Evolutionary conservation across 495 filamentous ascomycete species (phyloP).

Genomic region (Mycothermus thermophilus): DNA sequence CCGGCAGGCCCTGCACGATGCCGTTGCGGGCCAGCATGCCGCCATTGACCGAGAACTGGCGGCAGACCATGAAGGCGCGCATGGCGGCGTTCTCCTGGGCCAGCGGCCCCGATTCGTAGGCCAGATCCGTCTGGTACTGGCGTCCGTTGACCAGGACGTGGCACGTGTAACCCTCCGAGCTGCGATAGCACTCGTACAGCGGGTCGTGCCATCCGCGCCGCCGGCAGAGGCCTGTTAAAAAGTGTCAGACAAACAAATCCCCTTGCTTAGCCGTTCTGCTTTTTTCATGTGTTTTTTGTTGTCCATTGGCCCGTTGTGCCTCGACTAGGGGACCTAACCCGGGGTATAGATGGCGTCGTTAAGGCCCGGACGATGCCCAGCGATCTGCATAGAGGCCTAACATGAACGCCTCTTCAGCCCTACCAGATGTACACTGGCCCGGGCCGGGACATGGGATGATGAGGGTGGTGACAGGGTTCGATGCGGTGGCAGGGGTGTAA

Average conservation of each 20-base stretch:
- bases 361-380: slow-evolving; percentile 22
- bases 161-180: slow-evolving; percentile 66
- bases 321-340: neutral
- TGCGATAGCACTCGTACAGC: slow-evolving; percentile 67
- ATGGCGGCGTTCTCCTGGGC: slow-evolving; percentile 93
- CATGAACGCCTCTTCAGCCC: slow-evolving; percentile 25
- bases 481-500: slow-evolving; percentile 13
- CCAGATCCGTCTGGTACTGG: slow-evolving; percentile 86
- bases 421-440: slow-evolving; percentile 10
- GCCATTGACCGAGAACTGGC: slow-evolving; percentile 96
- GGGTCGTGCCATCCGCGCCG: slow-evolving; percentile 94
- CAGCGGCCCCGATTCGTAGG: slow-evolving; percentile 63
- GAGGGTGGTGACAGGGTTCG: slow-evolving; percentile 8
- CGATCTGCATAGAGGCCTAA: slow-evolving; percentile 36
- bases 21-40: slow-evolving; percentile 77
- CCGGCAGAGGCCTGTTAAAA: slow-evolving; percentile 75
- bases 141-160: slow-evolving; percentile 90
- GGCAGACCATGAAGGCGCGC: slow-evolving; percentile 94
- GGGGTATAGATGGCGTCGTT: slow-evolving; percentile 11
- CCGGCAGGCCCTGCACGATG: slow-evolving; percentile 76
- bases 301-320: slow-evolving; percentile 14
- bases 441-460: slow-evolving; percentile 6
- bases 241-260: too few relatives aligned
- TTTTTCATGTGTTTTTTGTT: slow-evolving; percentile 29
- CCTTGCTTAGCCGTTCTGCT: too few relatives aligned